Conservation (phyloP, 345 rosid genomes). For the Hibiscus syriacus region DNA sequence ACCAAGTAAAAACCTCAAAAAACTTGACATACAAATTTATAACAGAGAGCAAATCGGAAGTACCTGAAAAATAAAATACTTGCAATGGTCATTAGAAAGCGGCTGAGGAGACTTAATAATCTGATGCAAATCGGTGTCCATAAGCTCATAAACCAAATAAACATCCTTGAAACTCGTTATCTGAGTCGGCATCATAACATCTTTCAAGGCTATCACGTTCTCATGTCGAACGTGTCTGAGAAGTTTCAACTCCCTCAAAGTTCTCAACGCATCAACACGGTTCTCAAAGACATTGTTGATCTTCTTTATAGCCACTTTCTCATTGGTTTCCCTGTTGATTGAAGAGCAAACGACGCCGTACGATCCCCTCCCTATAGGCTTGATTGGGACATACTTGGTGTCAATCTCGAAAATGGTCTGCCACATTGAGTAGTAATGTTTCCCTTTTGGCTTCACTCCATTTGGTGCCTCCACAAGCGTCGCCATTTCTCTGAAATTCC, state of each 20-base stretch:
- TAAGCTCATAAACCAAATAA: slow-evolving; percentile 84
- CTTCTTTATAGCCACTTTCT: slow-evolving; percentile 81
- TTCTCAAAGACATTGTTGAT: slow-evolving; percentile 77
- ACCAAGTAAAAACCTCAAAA: background rate
- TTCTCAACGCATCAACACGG: slow-evolving; percentile 51
- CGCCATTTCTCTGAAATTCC: slow-evolving; percentile 52
- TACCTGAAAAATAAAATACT: slow-evolving; percentile 81
- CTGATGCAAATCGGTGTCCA: slow-evolving; percentile 90
- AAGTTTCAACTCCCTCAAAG: slow-evolving; percentile 70
- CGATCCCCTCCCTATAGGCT: slow-evolving; percentile 84
- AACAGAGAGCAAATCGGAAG: background rate
- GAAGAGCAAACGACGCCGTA: slow-evolving; percentile 85
- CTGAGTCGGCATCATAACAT: slow-evolving; percentile 69
- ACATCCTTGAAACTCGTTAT: slow-evolving; percentile 63
- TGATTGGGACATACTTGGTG: slow-evolving; percentile 70
- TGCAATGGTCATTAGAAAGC: slow-evolving; percentile 73
- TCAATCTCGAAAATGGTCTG: slow-evolving; percentile 81
- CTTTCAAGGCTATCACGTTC: slow-evolving; percentile 76
- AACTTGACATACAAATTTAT: background rate
- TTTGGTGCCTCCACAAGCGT: slow-evolving; percentile 74
- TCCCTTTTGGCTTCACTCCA: slow-evolving; percentile 53
- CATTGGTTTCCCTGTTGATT: slow-evolving; percentile 60
- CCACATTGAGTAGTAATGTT: slow-evolving; percentile 80
- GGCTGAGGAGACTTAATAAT: slow-evolving; percentile 66
- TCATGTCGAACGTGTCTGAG: slow-evolving; percentile 74